Conservation (phyloP, 495 filamentous ascomycete genomes). For the Penicillium canescens region DNA sequence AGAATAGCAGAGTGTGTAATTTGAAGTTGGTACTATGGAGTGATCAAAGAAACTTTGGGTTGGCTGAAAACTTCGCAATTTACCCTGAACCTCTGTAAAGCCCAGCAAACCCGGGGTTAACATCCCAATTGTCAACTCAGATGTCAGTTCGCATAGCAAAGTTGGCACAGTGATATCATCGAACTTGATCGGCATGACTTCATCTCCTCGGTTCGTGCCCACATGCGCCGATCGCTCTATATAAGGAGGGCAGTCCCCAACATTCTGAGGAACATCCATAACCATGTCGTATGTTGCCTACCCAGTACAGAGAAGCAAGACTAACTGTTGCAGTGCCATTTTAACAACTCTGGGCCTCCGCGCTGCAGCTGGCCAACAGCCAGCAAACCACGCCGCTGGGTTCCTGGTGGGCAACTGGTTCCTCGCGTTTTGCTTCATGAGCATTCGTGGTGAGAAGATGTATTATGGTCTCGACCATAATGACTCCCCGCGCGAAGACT, state of each 20-base stretch:
- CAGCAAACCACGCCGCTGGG: conserved; percentile 36
- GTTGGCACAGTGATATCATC: too few species aligned
- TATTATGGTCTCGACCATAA: conserved; percentile 51
- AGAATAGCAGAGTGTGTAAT: too few species aligned
- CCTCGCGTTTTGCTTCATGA: conserved; percentile 45
- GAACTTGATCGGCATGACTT: not conserved
- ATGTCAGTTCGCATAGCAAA: too few species aligned
- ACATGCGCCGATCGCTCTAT: conserved; percentile 8
- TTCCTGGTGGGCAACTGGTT: conserved; percentile 49
- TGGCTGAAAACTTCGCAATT: too few species aligned
- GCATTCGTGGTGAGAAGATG: conserved; percentile 43
- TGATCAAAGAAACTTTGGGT: too few species aligned
- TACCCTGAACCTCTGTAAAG: too few species aligned
- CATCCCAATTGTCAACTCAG: too few species aligned
- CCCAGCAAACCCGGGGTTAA: too few species aligned
- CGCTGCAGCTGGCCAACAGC: conserved; percentile 14
- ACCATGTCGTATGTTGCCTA: conserved; percentile 13
- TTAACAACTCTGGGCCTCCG: conserved; percentile 28
- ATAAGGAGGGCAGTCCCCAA: not conserved
- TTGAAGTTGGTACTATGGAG: too few species aligned
- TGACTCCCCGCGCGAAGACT: conserved; percentile 43
- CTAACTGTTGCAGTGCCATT: conserved; percentile 17
- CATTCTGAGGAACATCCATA: not conserved
- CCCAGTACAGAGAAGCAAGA: not conserved
- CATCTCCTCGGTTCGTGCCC: conserved; percentile 14